Conservation (phyloP, 1,139 yeast species). For the Diutina neorugosa region DNA sequence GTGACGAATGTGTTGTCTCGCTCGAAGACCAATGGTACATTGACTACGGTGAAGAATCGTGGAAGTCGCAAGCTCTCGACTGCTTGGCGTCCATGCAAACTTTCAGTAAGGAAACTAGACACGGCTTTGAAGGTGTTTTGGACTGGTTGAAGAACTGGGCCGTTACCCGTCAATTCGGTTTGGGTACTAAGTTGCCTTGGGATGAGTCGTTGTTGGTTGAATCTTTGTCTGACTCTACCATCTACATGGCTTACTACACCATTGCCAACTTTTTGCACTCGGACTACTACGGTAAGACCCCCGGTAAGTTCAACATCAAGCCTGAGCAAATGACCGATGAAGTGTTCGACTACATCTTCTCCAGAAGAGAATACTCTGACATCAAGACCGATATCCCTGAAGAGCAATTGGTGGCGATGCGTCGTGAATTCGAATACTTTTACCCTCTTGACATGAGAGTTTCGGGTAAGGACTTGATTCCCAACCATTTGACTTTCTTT, state of each 20-base stretch:
- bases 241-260: constrained; percentile 94
- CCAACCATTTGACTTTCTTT: constrained; percentile 94
- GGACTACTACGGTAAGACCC: constrained; percentile 71
- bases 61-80: constrained; percentile 82
- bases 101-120: constrained; percentile 72
- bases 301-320: constrained; percentile 61
- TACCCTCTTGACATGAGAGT: constrained; percentile 86
- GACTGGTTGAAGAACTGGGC: constrained; percentile 99
- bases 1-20: constrained; percentile 94
- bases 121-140: constrained; percentile 88
- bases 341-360: constrained; percentile 85
- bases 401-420: constrained; percentile 56
- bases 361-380: constrained; percentile 42
- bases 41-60: constrained; percentile 90
- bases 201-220: constrained; percentile 89
- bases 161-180: constrained; percentile 89
- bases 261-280: constrained; percentile 76
- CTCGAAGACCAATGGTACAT: constrained; percentile 98
- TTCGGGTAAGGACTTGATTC: constrained; percentile 95
- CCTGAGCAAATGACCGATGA: constrained; percentile 88
- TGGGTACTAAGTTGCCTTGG: constrained; percentile 97
- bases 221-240: constrained; percentile 90
- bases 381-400: constrained; percentile 50
- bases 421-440: constrained; percentile 92
- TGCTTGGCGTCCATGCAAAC: constrained; percentile 72